A percentile compares a stretch with the other conserved stretches of the same genome.
phyloP scores from a whole-genome alignment of 345 rosid species.

The Theobroma cacao region DNA sequence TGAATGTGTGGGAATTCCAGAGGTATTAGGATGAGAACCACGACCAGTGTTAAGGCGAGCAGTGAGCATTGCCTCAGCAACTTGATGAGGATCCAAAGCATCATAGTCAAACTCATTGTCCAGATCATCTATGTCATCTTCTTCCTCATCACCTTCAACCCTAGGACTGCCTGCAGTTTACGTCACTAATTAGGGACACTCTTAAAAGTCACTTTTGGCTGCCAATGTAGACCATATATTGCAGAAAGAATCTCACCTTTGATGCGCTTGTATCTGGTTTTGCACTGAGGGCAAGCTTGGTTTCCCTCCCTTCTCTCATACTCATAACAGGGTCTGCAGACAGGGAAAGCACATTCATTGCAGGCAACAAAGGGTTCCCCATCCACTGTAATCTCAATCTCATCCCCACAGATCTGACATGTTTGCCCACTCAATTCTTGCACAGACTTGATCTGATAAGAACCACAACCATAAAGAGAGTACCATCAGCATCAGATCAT shows the following conservation, averaged over 20 bases:
- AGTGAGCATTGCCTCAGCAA: slow-evolving; percentile 55
- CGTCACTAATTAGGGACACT: slow-evolving; percentile 8
- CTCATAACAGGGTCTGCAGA: slow-evolving; percentile 90
- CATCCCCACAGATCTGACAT: slow-evolving; percentile 92
- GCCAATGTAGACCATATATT: neutral
- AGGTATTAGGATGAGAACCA: slow-evolving; percentile 28
- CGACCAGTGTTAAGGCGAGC: slow-evolving; percentile 61
- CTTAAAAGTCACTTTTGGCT: no score
- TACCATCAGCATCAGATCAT: slow-evolving; percentile 15
- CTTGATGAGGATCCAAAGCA: slow-evolving; percentile 56
- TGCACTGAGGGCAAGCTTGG: slow-evolving; percentile 96
- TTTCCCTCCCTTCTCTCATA: slow-evolving; percentile 96
- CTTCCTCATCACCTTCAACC: slow-evolving; percentile 96
- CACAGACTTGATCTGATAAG: slow-evolving; percentile 77
- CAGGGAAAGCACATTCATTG: slow-evolving; percentile 99
- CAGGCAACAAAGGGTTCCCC: slow-evolving; percentile 92
- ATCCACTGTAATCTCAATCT: slow-evolving; percentile 65
- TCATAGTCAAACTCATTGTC: slow-evolving; percentile 87
- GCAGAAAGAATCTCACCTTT: slow-evolving; percentile 54
- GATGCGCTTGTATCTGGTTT: slow-evolving; percentile 82
- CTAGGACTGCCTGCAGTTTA: slow-evolving; percentile 77
- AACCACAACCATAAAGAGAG: neutral
- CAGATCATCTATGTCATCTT: slow-evolving; percentile 88
- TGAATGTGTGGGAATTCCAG: slow-evolving; percentile 45
- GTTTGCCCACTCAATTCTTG: slow-evolving; percentile 84